Base-by-base conservation (phyloP, 306 rosid species). In the Pachyrhizus erosus region DNA sequence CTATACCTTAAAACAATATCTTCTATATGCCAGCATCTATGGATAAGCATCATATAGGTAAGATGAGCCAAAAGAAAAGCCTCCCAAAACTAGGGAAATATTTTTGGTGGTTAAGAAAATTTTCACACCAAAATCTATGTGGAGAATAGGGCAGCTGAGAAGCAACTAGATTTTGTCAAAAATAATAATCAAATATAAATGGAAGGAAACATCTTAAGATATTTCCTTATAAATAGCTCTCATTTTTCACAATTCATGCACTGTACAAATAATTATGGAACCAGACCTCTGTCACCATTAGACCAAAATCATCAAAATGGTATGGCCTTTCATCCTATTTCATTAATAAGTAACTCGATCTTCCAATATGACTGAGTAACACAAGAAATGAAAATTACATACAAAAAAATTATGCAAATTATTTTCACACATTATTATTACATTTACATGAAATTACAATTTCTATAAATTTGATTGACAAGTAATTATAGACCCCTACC, bases 401-500 rank as follows among this genome's bases (percentile, higher is more conserved):
- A 34, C 66, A 34, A 21, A 14, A 23, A 46, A 46, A 60, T 31
- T 45, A 46, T 45, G 29, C 42, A 46, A 60, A 60, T 60, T 64
- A 42, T 14, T 64, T 61, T 18, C 48, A 62, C 57, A 66, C n/a
- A 49, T 12, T 65, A 49, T 31, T 43, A 29, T 14, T 60, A n/a
- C 65, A 78, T 31, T 37, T 51, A 62, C 55, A 66, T 49, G 67
- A 48, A 26, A 64, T 31, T 31, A 48, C 12, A 39, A 49, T 8
- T 46, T 45, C 20, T 48, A 65, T 7, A 20, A 60, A 33, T 48
- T 77, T 10, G 43, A 45, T 29, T 27, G 37, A 43, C 33, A 34
- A 48, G 55, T 31, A 48, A 9, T 33, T n/a, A 65, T 27, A 65
- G 58, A 26, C 70, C 21, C 52, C 65, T 91, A 96, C 99, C 94